Evolutionary conservation across 2,329 filamentous ascomycete genomes (phyloP), one percentile per base, ranked within the genome.

Genomic region (Amphichorda felina): DNA sequence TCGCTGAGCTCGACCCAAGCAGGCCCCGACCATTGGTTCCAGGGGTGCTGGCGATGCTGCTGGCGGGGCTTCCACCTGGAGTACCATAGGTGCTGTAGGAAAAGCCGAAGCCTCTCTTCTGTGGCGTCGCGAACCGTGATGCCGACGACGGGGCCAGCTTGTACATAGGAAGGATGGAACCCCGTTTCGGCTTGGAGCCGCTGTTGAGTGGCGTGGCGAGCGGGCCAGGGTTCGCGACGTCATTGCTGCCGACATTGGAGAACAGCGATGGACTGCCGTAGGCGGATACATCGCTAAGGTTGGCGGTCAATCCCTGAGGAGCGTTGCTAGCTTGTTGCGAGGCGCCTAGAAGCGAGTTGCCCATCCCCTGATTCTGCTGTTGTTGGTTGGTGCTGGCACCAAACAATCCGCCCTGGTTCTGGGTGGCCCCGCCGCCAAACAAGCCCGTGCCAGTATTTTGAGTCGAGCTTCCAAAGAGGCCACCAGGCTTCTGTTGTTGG

Each of bases 1-100:
- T 75, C 38, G 75, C 75, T 30, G 84, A 63, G 25, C 77, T 82
- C n/a, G 76, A 68, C 36, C 68, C 70, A 14, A 72, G 57, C 25
- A 88, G 57, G 50, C 78, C 87, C 50, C 75, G 75, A 17, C 75
- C 73, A 35, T 82, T 61, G 14, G 68, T 69, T 26, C 74, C 77
- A 5, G 84, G 82, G 6, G 82, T 82, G 54, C 79, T 85, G 3
- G 55, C 56, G 30, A 73, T 66, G 26, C 66, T 70, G 50, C 79
- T 77, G 4, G 81, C 72, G 16, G 72, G 73, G 45, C 76, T 84
- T 38, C 68, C 79, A 26, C 66, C 76, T 5, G 89, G 87, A 2
- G 82, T 88, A 30, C 85, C 86, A 48, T 94, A 94, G 3, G 80
- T 87, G 43, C 87, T 94, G 59, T 95, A 95, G 2, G 82, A 87